Conservation (phyloP, 2,329 filamentous ascomycete genomes). For the Lasiodiplodia sp. region DNA sequence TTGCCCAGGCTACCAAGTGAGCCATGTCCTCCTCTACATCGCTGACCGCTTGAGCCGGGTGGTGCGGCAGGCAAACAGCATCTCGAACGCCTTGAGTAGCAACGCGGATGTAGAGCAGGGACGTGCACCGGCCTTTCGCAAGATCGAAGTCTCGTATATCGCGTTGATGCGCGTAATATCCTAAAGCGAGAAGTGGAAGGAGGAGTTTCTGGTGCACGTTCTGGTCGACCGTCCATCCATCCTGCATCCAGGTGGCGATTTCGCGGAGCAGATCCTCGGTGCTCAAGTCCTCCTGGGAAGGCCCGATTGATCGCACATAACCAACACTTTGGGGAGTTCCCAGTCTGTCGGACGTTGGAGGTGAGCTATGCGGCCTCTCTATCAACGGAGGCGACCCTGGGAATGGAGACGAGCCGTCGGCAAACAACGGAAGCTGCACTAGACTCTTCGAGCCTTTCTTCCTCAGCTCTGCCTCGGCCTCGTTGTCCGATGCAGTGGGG, state of each 20-base stretch:
- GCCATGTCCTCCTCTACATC: constrained; percentile 22
- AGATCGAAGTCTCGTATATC: background rate
- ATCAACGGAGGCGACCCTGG: constrained; percentile 5
- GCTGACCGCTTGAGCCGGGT: background rate
- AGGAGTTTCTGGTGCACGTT: constrained; percentile 20
- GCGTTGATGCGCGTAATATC: constrained; percentile 1
- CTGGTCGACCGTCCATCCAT: constrained; percentile 2
- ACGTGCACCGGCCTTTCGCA: constrained; percentile 13
- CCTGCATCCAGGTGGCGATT: constrained; percentile 19
- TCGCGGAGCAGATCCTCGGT: constrained; percentile 3
- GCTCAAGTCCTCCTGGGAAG: background rate
- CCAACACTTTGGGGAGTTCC: background rate
- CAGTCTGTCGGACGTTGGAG: background rate
- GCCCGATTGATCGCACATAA: background rate
- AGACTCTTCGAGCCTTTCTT: background rate
- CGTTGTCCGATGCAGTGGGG: constrained; percentile 8
- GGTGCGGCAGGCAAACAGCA: background rate
- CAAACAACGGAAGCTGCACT: constrained; percentile 15
- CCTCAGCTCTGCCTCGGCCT: background rate
- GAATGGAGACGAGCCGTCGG: background rate
- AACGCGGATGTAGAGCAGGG: constrained; percentile 3
- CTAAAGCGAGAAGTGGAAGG: constrained; percentile 6
- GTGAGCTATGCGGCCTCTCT: constrained; percentile 1
- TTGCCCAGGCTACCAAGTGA: constrained; percentile 15
- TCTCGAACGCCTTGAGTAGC: background rate